Evolutionary conservation across 148 eudicot genomes (phyloP).

Genomic region (Rhododendron kiyosumense): DNA sequence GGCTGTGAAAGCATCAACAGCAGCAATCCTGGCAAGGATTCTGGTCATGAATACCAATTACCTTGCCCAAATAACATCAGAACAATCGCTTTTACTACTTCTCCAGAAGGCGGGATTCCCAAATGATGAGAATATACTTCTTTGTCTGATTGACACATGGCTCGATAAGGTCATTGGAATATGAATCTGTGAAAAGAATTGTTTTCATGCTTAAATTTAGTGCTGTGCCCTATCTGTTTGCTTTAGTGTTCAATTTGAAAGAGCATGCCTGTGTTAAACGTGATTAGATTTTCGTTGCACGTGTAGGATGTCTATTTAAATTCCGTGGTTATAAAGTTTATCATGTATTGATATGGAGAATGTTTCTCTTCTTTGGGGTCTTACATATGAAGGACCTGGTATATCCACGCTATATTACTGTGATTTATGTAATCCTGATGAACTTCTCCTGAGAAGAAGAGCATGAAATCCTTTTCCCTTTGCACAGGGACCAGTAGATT

Average conservation of each 20-base stretch:
- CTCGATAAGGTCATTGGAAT: slow-evolving; percentile 78
- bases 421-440: not conserved
- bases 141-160: slow-evolving; percentile 90
- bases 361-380: not conserved
- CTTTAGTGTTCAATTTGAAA: not conserved
- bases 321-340: not conserved
- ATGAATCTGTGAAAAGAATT: not conserved
- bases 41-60: slow-evolving; percentile 85
- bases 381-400: not conserved
- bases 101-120: slow-evolving; percentile 82
- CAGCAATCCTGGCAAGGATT: slow-evolving; percentile 87
- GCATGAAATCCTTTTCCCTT: not conserved
- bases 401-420: not conserved
- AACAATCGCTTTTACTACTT: slow-evolving; percentile 51
- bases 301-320: not conserved
- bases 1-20: slow-evolving; percentile 77
- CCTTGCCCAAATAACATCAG: slow-evolving; percentile 86
- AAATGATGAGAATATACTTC: slow-evolving; percentile 75
- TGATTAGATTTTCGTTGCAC: not conserved
- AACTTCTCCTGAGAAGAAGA: not conserved
- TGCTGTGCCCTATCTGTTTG: not conserved
- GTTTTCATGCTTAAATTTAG: not conserved
- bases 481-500: not conserved
- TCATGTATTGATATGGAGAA: not conserved
- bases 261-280: not conserved